phyloP scores from a whole-genome alignment of 768 basidiomycete genomes.

The Podaxis mareebaensis region DNA sequence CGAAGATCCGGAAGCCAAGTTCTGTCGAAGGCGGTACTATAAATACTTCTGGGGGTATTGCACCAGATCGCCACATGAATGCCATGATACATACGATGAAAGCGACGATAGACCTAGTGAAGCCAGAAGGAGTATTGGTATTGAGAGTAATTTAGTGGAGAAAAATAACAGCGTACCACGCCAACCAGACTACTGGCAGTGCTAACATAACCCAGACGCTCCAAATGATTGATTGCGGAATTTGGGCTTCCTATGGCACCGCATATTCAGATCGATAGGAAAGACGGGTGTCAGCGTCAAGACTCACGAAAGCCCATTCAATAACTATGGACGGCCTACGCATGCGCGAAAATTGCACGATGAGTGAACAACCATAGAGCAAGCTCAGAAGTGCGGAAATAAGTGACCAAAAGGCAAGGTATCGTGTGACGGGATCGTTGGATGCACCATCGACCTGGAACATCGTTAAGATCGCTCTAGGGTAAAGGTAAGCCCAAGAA shows the following conservation, averaged over 20 bases:
- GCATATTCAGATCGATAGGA: not conserved
- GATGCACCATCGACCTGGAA: constrained; percentile 38
- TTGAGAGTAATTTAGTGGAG: not conserved
- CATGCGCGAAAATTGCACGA: constrained; percentile 65
- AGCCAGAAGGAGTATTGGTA: not conserved
- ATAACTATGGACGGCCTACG: constrained; percentile 58
- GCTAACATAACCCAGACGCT: constrained; percentile 69
- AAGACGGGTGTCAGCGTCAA: not conserved
- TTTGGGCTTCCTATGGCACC: constrained; percentile 47
- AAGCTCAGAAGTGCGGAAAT: constrained; percentile 60
- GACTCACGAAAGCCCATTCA: constrained; percentile 54
- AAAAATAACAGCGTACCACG: constrained; percentile 39
- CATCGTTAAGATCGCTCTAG: constrained; percentile 31
- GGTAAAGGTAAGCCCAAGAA: not conserved
- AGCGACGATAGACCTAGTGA: constrained; percentile 3
- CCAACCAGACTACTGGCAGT: constrained; percentile 61
- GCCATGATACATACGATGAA: constrained; percentile 16
- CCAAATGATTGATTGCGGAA: constrained; percentile 35
- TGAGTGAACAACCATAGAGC: constrained; percentile 62
- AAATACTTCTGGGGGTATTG: not conserved
- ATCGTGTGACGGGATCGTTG: constrained; percentile 51
- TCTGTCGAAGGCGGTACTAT: not conserved
- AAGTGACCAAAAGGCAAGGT: constrained; percentile 54
- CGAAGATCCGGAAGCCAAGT: not conserved
- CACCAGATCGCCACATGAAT: constrained; percentile 12